Conservation (phyloP, 1,139 yeast genomes). For the Arxiozyma heterogenica region DNA sequence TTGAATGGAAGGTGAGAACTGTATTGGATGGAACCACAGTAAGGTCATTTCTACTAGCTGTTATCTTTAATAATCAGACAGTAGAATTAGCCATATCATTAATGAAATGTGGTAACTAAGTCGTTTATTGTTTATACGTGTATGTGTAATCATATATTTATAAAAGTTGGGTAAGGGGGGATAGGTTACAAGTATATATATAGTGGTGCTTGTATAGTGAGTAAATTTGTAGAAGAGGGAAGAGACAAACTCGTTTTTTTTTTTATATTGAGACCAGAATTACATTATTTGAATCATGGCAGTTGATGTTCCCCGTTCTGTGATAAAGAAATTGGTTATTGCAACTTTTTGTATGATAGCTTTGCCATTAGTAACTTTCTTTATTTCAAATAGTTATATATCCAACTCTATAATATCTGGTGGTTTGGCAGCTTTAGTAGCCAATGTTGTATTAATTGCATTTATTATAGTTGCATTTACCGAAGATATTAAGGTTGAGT, state of each 20-base stretch:
- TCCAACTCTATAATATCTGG: conserved; percentile 70
- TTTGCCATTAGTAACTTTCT: conserved; percentile 68
- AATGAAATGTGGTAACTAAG: no score
- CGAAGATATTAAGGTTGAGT: conserved; percentile 52
- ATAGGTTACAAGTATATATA: no score
- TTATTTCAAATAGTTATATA: conserved; percentile 46
- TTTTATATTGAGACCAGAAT: background rate
- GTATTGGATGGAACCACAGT: background rate
- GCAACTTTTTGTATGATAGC: conserved; percentile 86
- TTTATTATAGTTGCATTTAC: conserved; percentile 80
- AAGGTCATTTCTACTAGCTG: background rate
- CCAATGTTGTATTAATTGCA: conserved; percentile 78
- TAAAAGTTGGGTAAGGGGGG: no score
- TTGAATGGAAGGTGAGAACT: background rate
- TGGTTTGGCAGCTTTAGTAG: conserved; percentile 79
- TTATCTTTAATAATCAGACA: no score
- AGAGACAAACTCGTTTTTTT: background rate
- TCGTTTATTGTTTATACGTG: no score
- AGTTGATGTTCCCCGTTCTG: conserved; percentile 47
- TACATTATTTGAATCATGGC: conserved; percentile 34
- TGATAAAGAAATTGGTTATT: conserved; percentile 56
- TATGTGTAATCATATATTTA: no score
- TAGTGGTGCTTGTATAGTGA: no score
- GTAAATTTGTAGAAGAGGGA: background rate
- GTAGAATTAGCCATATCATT: no score